Evolutionary conservation across 2,329 filamentous ascomycete genomes (phyloP), one percentile per base, ranked within the genome.

Genomic region (Aspergillus vadensis): DNA sequence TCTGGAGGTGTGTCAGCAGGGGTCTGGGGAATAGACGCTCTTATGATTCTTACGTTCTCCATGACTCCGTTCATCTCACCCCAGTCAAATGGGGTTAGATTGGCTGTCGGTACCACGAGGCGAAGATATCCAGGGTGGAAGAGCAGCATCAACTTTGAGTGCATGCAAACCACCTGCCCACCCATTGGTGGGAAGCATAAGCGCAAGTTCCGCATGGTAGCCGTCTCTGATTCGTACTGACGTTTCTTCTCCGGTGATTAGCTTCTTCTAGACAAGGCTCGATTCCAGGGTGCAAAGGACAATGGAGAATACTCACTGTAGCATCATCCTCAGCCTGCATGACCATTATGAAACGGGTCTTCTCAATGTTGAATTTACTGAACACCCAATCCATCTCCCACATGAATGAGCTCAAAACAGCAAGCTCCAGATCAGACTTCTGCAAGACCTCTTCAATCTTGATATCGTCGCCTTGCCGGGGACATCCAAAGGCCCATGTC

Each of bases 111-210:
- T 2, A 98, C 81, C 1, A 90, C 94, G 48, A 99, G 82, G 6
- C 95, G 86, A 15, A 97, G 76, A 72, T 92, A 88, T 1, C 78
- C 78, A 0, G 84, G 78, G 67, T 92, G 91, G 68, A 92, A 94
- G n/a, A 98, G 82, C 1, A 98, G 77, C 84, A 96, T 93, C 47
- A 98, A 81, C 73, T 99, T 98, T 53, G 92, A 96, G 76, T 98
- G 95, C 92, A 98, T 97, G 68, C 84, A 88, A 23, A 88, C 89
- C 5, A 86, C 78, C 50, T 85, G 81, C 1, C 86, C 85, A 43
- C 86, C 81, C 91, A 97, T 94, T 2, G 85, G 84, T 15, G 94
- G 94, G 71, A 98, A 97, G 72, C 91, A 92, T 58, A 88, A 67
- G 19, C 85, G 85, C 58, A 96, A 81, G 54, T 83, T 82, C 10